Percentiles rank a stretch among this genome's conserved stretches.
phyloP scores from a whole-genome alignment of 140 eudicot species.

The Bidens hawaiensis region DNA sequence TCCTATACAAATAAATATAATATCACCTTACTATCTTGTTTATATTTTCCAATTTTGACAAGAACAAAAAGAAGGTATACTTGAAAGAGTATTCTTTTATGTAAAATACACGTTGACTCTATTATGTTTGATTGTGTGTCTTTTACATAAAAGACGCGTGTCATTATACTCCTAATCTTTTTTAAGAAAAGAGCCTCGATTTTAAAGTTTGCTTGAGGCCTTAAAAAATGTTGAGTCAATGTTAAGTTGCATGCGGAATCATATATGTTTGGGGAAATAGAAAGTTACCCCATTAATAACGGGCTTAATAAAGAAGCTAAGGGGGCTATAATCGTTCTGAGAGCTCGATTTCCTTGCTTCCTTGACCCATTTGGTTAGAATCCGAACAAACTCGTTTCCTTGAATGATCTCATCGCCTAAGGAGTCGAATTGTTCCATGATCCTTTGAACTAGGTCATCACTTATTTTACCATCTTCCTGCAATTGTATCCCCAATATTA shows the following conservation, averaged over 20 bases:
- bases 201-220: too few relatives aligned
- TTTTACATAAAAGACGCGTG: too few relatives aligned
- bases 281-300: slow-evolving; percentile 17
- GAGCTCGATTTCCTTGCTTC: slow-evolving; percentile 26
- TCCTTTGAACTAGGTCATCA: slow-evolving; percentile 26
- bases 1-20: slow-evolving; percentile 22
- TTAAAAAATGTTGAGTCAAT: too few relatives aligned
- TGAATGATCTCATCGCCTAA: slow-evolving; percentile 44
- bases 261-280: background rate
- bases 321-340: slow-evolving; percentile 26
- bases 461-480: slow-evolving; percentile 33
- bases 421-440: slow-evolving; percentile 40
- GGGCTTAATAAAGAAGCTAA: slow-evolving; percentile 19
- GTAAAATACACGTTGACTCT: too few relatives aligned
- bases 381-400: slow-evolving; percentile 44
- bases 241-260: too few relatives aligned
- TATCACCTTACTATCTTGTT: background rate
- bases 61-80: too few relatives aligned
- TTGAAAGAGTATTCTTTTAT: too few relatives aligned
- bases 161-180: too few relatives aligned
- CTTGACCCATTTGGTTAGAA: slow-evolving; percentile 40
- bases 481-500: slow-evolving; percentile 43
- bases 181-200: too few relatives aligned
- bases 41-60: too few relatives aligned
- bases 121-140: too few relatives aligned